A percentile compares a stretch with the other conserved stretches of the same genome.
Conservation (phyloP, 163 green algal genomes). For the Botryococcus braunii region DNA sequence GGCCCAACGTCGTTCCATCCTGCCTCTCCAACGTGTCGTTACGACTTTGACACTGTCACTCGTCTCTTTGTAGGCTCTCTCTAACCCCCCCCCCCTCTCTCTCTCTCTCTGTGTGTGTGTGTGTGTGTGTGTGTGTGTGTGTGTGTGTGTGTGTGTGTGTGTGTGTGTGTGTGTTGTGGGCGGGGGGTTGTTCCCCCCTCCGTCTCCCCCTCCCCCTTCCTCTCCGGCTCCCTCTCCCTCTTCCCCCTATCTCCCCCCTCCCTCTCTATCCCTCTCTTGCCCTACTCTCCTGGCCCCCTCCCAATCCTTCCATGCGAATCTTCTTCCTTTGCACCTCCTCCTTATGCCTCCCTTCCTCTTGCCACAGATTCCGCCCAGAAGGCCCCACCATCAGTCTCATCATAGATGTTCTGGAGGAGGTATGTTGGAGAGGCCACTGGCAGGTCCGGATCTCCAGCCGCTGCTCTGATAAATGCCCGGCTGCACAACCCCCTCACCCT, state of each 20-base stretch:
- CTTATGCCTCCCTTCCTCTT: background rate
- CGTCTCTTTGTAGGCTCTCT: background rate
- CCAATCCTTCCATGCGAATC: background rate
- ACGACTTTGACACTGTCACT: background rate
- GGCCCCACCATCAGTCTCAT: slow-evolving; percentile 33
- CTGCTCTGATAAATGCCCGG: slow-evolving; percentile 65
- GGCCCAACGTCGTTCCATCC: too few species aligned
- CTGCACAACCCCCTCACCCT: slow-evolving; percentile 24
- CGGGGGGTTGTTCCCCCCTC: too few species aligned
- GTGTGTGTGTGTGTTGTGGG: too few species aligned
- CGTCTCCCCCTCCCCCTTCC: too few species aligned
- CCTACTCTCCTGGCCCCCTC: background rate
- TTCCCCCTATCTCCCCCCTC: too few species aligned
- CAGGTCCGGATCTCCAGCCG: slow-evolving; percentile 45
- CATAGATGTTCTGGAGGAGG: slow-evolving; percentile 78
- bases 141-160: too few species aligned
- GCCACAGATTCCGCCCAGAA: background rate
- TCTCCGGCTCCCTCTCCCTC: too few species aligned
- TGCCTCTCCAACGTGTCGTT: too few species aligned
- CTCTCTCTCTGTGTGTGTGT: too few species aligned
- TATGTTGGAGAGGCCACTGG: slow-evolving; percentile 79
- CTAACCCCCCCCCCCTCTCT: too few species aligned
- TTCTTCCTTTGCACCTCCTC: background rate
- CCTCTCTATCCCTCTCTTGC: too few species aligned
- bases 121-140: too few species aligned